Evolutionary conservation across 805 yeast genomes (phyloP).

Genomic region (Lachancea kluyveri): DNA sequence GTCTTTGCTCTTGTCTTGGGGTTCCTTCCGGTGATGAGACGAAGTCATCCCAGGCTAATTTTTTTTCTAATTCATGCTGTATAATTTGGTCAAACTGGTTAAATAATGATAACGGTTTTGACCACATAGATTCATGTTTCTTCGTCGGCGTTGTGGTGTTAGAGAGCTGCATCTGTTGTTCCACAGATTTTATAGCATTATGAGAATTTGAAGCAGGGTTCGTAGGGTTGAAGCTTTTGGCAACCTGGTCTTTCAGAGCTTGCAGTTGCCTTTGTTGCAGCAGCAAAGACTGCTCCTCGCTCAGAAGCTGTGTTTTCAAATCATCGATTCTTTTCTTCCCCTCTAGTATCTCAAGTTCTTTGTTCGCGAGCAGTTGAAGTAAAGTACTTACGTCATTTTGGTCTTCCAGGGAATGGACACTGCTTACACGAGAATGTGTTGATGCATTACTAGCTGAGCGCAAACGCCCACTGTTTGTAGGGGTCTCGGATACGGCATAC

Average conservation of each 20-base stretch:
- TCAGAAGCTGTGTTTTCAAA: constrained; percentile 39
- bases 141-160: constrained; percentile 6
- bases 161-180: background rate
- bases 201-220: background rate
- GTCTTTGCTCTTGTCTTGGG: constrained; percentile 1
- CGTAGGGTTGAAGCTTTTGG: constrained; percentile 14
- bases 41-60: constrained; percentile 32
- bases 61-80: constrained; percentile 59
- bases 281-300: constrained; percentile 47
- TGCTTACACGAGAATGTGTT: constrained; percentile 15
- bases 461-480: constrained; percentile 11
- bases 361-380: constrained; percentile 55
- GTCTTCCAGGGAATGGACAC: constrained; percentile 11
- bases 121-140: constrained; percentile 31
- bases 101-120: constrained; percentile 53
- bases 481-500: constrained; percentile 4
- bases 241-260: constrained; percentile 31
- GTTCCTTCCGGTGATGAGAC: too few relatives aligned
- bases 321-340: constrained; percentile 49
- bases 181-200: too few relatives aligned
- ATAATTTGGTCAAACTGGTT: constrained; percentile 64
- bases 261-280: constrained; percentile 30
- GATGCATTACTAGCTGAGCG: constrained; percentile 20
- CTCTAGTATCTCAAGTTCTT: constrained; percentile 64
- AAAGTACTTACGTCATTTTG: constrained; percentile 44